Percentiles rank a stretch among this genome's conserved stretches.
Conservation (phyloP, 305 asterid genomes). For the Fraxinus nigra region DNA sequence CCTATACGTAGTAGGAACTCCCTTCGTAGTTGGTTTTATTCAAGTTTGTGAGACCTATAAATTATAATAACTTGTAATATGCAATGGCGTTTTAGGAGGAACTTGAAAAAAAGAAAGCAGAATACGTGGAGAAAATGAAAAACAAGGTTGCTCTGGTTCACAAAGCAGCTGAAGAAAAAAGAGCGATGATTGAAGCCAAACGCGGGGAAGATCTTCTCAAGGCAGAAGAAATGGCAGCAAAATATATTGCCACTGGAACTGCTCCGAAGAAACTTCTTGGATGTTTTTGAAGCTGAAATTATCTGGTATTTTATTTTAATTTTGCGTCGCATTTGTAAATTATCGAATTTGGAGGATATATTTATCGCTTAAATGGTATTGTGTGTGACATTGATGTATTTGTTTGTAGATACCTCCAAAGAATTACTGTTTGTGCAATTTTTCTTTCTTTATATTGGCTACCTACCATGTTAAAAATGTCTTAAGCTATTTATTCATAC, state of each 20-base stretch:
- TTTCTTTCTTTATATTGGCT: neutral
- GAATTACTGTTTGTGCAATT: neutral
- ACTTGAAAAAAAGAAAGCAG: slow-evolving; percentile 47
- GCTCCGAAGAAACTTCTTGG: slow-evolving; percentile 38
- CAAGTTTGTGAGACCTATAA: neutral
- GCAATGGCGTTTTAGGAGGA: slow-evolving; percentile 37
- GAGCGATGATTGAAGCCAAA: slow-evolving; percentile 40
- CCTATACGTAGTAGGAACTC: too few relatives aligned
- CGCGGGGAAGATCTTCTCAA: slow-evolving; percentile 32
- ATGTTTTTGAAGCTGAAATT: slow-evolving; percentile 37
- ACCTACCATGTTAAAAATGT: neutral
- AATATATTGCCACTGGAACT: slow-evolving; percentile 35
- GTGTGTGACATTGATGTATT: slow-evolving; percentile 16
- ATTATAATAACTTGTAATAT: neutral
- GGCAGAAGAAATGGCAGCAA: slow-evolving; percentile 49
- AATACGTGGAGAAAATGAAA: slow-evolving; percentile 50
- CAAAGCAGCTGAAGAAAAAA: slow-evolving; percentile 51
- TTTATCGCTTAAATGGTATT: slow-evolving; percentile 21
- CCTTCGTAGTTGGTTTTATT: neutral
- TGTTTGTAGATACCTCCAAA: neutral
- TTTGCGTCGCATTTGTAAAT: slow-evolving; percentile 24
- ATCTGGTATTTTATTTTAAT: slow-evolving; percentile 3
- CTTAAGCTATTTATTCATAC: neutral
- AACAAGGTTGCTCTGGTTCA: slow-evolving; percentile 47
- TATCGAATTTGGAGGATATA: neutral